These are phyloP conservation scores for Yarrowia sp. DNA, from an alignment of 805 yeast genomes.

Conservation along the genomic window DNA sequence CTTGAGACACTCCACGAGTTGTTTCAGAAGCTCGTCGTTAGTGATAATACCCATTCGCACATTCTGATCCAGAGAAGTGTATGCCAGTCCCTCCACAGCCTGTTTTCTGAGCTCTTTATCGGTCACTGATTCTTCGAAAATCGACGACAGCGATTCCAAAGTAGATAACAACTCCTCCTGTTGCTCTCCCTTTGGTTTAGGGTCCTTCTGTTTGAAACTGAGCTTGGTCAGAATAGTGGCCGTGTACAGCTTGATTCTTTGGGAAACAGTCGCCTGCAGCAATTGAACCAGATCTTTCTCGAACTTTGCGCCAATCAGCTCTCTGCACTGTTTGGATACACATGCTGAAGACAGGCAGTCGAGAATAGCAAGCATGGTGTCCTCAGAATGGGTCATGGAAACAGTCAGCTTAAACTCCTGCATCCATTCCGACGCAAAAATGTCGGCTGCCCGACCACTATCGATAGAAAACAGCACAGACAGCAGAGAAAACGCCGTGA, in stretches of 20 bases:
- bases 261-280: constrained; percentile 30
- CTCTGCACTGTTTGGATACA: constrained; percentile 37
- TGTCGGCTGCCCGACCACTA: constrained; percentile 32
- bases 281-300: constrained; percentile 33
- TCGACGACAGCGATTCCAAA: constrained; percentile 34
- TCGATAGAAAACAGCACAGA: constrained; percentile 36
- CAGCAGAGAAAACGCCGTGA: constrained; percentile 35
- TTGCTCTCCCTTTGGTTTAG: constrained; percentile 28
- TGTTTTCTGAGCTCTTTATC: constrained; percentile 27
- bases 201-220: constrained; percentile 30
- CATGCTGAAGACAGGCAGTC: constrained; percentile 41
- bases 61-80: constrained; percentile 37
- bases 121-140: constrained; percentile 35
- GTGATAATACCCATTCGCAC: constrained; percentile 36
- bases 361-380: constrained; percentile 34
- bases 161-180: neutral
- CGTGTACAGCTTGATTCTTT: constrained; percentile 35
- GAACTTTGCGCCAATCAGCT: constrained; percentile 34
- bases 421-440: constrained; percentile 33
- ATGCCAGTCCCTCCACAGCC: constrained; percentile 43
- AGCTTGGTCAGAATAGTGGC: constrained; percentile 40
- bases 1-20: constrained; percentile 29
- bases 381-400: constrained; percentile 29
- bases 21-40: constrained; percentile 31
- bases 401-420: constrained; percentile 30